Evolutionary conservation across 345 rosid species (phyloP).

Genomic region (Iberis pinnata): DNA sequence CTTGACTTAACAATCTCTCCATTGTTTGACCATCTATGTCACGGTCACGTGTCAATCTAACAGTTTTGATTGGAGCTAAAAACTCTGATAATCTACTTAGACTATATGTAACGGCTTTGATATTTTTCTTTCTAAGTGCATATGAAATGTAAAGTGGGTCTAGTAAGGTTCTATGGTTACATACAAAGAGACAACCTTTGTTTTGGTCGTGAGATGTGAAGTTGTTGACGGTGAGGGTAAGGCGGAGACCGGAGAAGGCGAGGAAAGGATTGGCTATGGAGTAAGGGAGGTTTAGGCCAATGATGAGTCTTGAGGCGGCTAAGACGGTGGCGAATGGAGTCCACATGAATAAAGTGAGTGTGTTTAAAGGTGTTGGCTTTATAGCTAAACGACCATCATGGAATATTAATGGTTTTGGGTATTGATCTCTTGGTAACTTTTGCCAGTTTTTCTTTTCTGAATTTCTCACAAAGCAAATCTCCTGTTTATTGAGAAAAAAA

Average conservation of each 20-base stretch:
- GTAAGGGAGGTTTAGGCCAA: constrained; percentile 43
- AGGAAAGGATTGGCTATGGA: constrained; percentile 39
- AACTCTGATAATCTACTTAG: constrained; percentile 38
- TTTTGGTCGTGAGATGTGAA: constrained; percentile 1
- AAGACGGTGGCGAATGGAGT: constrained; percentile 40
- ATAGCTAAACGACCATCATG: constrained; percentile 74
- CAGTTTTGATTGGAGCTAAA: constrained; percentile 39
- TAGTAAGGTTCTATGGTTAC: constrained; percentile 53
- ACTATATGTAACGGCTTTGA: constrained; percentile 52
- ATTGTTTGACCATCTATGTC: constrained; percentile 33
- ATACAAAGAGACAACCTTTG: constrained; percentile 35
- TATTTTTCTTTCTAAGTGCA: constrained; percentile 29
- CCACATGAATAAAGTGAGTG: constrained; percentile 61
- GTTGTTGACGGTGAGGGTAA: constrained; percentile 21
- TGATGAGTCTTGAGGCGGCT: constrained; percentile 20
- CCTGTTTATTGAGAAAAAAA: constrained; percentile 39
- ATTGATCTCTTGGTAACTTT: constrained; percentile 36
- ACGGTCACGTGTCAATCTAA: constrained; percentile 39
- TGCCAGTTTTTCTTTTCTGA: constrained; percentile 55
- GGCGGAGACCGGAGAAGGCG: constrained; percentile 42
- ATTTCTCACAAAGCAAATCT: constrained; percentile 41
- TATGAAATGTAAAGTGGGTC: constrained; percentile 40
- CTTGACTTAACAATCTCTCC: constrained; percentile 30
- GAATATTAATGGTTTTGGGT: constrained; percentile 63
- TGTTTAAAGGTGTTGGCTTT: constrained; percentile 42